Conservation (phyloP, 2,329 filamentous ascomycete species). For the Paracoccidioides brasiliensis region DNA sequence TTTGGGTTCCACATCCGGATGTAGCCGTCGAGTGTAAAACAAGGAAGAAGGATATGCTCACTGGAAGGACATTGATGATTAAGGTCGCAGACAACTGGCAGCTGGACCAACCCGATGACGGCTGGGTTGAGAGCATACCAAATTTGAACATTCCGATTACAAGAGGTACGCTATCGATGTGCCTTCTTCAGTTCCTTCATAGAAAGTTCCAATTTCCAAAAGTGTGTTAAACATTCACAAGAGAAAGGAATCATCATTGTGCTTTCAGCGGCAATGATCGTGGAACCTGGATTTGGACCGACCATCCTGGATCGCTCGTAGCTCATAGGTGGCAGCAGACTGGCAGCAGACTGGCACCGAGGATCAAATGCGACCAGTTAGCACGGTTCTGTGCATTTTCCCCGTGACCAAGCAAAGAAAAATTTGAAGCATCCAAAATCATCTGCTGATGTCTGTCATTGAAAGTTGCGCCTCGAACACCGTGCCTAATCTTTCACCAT, state of each 20-base stretch:
- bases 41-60: conserved; percentile 19
- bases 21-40: conserved; percentile 23
- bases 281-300: too few relatives aligned
- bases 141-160: conserved; percentile 28
- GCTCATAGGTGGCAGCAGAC: too few relatives aligned
- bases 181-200: neutral
- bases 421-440: too few relatives aligned
- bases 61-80: conserved; percentile 18
- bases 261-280: too few relatives aligned
- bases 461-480: neutral
- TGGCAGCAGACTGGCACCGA: too few relatives aligned
- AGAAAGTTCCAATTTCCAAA: too few relatives aligned
- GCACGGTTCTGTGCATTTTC: too few relatives aligned
- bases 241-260: too few relatives aligned
- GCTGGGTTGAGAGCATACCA: conserved; percentile 24
- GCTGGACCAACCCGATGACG: conserved; percentile 25
- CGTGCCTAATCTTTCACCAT: conserved; percentile 9
- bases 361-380: too few relatives aligned
- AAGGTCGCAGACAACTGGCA: conserved; percentile 21
- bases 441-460: neutral
- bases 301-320: too few relatives aligned
- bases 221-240: too few relatives aligned
- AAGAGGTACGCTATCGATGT: conserved; percentile 24
- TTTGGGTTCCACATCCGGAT: conserved; percentile 23
- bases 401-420: too few relatives aligned